phyloP scores from a whole-genome alignment of 768 basidiomycete species.

The Kwoniella dendrophila region DNA sequence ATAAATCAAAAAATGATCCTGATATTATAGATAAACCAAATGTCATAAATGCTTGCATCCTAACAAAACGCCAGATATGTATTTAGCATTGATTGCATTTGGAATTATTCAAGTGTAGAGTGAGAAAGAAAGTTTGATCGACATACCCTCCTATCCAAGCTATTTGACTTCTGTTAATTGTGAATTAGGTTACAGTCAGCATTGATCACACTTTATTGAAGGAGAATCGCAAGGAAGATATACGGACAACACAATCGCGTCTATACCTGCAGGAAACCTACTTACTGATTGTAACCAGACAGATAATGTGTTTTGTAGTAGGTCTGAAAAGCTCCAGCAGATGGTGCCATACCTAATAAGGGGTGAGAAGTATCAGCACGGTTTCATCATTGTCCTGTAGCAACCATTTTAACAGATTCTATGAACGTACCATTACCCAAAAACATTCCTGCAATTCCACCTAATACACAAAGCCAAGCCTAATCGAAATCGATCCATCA shows the following conservation, averaged over 20 bases:
- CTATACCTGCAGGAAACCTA: not conserved
- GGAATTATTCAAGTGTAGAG: not conserved
- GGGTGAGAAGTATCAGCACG: constrained; percentile 15
- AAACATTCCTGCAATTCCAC: constrained; percentile 5
- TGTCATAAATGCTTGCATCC: constrained; percentile 31
- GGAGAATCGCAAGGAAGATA: no score
- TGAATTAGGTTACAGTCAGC: not conserved
- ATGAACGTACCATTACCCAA: not conserved
- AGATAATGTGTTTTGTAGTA: constrained; percentile 25
- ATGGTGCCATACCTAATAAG: constrained; percentile 27
- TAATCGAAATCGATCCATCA: not conserved
- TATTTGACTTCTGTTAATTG: constrained; percentile 25
- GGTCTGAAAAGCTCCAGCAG: constrained; percentile 35
- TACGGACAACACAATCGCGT: no score
- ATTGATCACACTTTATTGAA: not conserved
- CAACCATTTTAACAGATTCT: not conserved
- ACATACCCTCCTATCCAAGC: constrained; percentile 36
- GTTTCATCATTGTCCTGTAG: not conserved
- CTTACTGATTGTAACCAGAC: constrained; percentile 26
- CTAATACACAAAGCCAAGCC: constrained; percentile 23
- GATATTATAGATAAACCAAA: constrained; percentile 32
- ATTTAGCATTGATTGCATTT: not conserved
- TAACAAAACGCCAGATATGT: not conserved
- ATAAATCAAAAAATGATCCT: constrained; percentile 36
- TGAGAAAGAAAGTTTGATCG: not conserved